Base-by-base conservation (phyloP, 1,139 yeast genomes). In the Candida dubliniensis region DNA sequence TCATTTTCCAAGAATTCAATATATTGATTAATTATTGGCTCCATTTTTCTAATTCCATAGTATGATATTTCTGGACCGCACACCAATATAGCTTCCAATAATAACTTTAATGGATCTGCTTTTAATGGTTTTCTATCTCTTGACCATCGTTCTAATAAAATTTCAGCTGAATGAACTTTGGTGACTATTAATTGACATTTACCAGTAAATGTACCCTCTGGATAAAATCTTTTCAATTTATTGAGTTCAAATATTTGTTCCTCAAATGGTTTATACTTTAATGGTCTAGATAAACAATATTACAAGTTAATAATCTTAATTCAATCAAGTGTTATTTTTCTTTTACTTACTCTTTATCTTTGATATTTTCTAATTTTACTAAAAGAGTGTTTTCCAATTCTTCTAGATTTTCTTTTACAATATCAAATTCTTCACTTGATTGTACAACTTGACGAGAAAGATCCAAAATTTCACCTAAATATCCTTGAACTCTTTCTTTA, bases 391-490 rank as follows among this genome's bases (percentile, higher is more conserved):
- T 38, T 15, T 46, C 47, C 12, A 42, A 38, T 18, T 40, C 33
- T 10, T 29, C 18, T 11, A 47, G 23, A 23, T 36, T 43, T 3
- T 13, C n/a, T 11, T 38, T 42, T 42, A 47, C 41, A 11, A 18
- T 31, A 15, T 44, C 43, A 35, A 43, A 44, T 23, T 44, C 47
- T 18, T 38, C 30, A 8, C 38, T 29, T 2, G 41, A 32, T 2
- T 32, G 29, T 7, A 46, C 24, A 24, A 29, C 37, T 11, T 34
- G 24, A 36, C 51, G 39, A 30, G 44, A 40, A 6, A 44, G 42
- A 34, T 50, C 53, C 42, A 50, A 42, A 10, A 39, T 33, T 31
- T 50, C 52, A 27, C 50, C 50, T 13, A 50, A 33, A 37, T 51
- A 44, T 1, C 47, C 47, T 38, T 44, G 41, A 2, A 46, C 49